Conservation (phyloP, 345 rosid genomes). For the Populus euphratica region DNA sequence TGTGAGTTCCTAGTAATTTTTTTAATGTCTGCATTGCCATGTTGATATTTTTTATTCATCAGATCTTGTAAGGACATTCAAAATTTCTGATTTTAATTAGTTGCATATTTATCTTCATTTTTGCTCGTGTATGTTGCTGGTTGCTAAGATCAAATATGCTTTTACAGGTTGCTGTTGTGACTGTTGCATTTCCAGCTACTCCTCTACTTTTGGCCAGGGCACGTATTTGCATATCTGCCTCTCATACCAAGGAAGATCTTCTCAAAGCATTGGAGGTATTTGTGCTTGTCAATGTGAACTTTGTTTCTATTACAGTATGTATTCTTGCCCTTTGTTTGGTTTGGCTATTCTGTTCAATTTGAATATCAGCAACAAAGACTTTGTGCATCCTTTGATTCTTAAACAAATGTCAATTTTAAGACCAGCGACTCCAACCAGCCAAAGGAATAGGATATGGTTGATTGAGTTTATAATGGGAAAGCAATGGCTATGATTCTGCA, state of each 20-base stretch:
- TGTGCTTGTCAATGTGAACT: background rate
- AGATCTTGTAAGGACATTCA: background rate
- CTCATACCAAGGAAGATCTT: constrained; percentile 70
- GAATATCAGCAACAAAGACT: background rate
- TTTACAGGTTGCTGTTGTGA: constrained; percentile 21
- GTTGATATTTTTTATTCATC: background rate
- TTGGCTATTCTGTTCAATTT: no score
- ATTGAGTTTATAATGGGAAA: background rate
- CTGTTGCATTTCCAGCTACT: constrained; percentile 20
- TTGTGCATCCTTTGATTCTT: background rate
- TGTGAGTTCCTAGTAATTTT: constrained; percentile 27
- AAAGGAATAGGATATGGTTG: background rate
- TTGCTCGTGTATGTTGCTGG: background rate
- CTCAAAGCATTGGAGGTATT: constrained; percentile 63
- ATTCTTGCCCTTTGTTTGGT: background rate
- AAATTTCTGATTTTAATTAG: background rate
- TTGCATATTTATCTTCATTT: background rate
- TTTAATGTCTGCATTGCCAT: background rate
- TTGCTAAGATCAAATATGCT: background rate
- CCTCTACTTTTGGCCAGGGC: constrained; percentile 71
- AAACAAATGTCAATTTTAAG: background rate
- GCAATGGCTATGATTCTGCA: background rate
- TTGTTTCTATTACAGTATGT: background rate
- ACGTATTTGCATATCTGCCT: constrained; percentile 77
- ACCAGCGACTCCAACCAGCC: background rate